A percentile compares a stretch with the other conserved stretches of the same genome.
These are phyloP conservation scores for Nothophytophthora sp. DNA, from an alignment of 352 stramenopile species.

Conservation along the genomic window DNA sequence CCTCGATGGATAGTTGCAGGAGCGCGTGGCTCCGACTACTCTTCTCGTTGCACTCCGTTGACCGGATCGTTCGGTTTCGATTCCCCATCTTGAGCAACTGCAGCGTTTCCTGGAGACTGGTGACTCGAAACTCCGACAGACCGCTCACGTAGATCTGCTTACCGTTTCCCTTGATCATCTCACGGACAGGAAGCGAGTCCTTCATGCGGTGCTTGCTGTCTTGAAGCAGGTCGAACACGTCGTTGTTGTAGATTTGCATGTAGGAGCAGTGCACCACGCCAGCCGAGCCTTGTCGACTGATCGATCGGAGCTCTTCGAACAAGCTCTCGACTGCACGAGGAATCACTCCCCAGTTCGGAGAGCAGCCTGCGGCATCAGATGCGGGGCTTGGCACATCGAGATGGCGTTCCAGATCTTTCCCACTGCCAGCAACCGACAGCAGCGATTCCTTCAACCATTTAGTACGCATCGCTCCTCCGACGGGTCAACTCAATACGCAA, in stretches of 20 bases:
- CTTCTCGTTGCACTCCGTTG: constrained; percentile 88
- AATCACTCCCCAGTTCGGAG: constrained; percentile 71
- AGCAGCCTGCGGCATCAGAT: constrained; percentile 2
- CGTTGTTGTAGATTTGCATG: constrained; percentile 93
- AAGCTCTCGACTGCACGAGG: constrained; percentile 82
- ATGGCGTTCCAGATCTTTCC: constrained; percentile 56
- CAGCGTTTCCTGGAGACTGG: constrained; percentile 76
- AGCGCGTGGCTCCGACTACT: constrained; percentile 88
- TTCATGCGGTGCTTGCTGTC: constrained; percentile 60
- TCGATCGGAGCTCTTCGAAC: constrained; percentile 73
- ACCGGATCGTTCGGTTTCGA: constrained; percentile 85
- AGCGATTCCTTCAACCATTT: no score
- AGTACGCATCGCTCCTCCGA: constrained; percentile 1
- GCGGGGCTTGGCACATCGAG: constrained; percentile 12
- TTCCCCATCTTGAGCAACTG: constrained; percentile 77
- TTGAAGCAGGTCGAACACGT: constrained; percentile 76
- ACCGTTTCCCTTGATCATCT: constrained; percentile 78
- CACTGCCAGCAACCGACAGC: constrained; percentile 20
- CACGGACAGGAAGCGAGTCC: constrained; percentile 49
- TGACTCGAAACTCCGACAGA: constrained; percentile 88
- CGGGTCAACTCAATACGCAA: no score
- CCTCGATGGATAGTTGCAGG: constrained; percentile 80
- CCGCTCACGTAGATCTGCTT: constrained; percentile 91
- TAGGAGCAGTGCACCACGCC: constrained; percentile 88
- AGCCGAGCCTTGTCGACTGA: constrained; percentile 47